These are phyloP conservation scores for Arthrobotrys entomopaga DNA, from an alignment of 2,329 filamentous ascomycete genomes.

Conservation along the genomic window DNA sequence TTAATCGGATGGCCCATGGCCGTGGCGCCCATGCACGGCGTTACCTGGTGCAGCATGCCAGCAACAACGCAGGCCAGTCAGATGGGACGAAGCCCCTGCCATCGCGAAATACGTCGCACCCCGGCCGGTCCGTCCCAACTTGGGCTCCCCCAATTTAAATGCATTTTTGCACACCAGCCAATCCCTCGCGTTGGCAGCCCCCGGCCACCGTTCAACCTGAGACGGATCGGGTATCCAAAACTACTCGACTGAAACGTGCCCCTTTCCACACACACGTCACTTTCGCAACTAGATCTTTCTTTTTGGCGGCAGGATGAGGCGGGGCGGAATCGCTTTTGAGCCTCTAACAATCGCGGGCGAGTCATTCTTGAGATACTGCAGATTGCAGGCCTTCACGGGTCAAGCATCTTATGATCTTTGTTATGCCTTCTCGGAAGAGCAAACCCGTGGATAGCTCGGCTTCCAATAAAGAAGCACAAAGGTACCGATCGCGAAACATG, in stretches of 20 bases:
- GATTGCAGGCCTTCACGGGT: conserved; percentile 10
- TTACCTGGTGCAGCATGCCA: conserved; percentile 53
- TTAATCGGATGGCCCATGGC: background rate
- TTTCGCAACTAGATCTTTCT: background rate
- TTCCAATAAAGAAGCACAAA: conserved; percentile 35
- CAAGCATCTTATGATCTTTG: conserved; percentile 10
- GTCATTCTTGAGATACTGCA: conserved; percentile 14
- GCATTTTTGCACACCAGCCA: conserved; percentile 29
- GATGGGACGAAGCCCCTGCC: conserved; percentile 42
- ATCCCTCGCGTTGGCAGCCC: conserved; percentile 35
- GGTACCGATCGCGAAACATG: conserved; percentile 36
- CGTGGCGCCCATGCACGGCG: conserved; percentile 39
- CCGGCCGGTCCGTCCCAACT: conserved; percentile 13
- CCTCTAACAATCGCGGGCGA: background rate
- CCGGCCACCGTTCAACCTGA: conserved; percentile 37
- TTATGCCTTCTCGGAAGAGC: background rate
- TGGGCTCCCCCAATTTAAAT: conserved; percentile 6
- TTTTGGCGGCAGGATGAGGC: conserved; percentile 36
- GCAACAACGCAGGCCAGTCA: conserved; percentile 48
- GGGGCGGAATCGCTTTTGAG: conserved; percentile 1
- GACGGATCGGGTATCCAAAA: conserved; percentile 52
- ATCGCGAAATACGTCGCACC: conserved; percentile 17
- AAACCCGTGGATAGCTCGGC: conserved; percentile 28
- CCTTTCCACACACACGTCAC: conserved; percentile 23
- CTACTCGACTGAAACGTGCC: conserved; percentile 33